Percentiles rank a stretch among this genome's conserved stretches.
Conservation (phyloP, 2,329 filamentous ascomycete genomes). For the Penicillium sp. region DNA sequence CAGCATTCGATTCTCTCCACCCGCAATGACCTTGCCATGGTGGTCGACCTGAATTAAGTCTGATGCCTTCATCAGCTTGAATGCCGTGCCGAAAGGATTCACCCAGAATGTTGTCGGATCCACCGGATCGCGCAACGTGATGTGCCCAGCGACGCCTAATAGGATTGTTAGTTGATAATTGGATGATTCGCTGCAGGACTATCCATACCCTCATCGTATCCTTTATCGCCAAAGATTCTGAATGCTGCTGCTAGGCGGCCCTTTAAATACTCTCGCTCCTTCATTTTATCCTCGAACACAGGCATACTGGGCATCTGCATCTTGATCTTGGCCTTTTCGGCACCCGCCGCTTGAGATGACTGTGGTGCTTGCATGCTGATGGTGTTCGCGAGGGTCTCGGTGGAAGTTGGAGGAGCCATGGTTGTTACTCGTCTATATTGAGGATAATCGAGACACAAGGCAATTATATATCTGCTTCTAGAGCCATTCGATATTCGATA, state of each 20-base stretch:
- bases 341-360: constrained; percentile 23
- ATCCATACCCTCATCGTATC: constrained; percentile 50
- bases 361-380: constrained; percentile 19
- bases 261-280: constrained; percentile 55
- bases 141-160: constrained; percentile 60
- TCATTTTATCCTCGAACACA: constrained; percentile 41
- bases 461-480: background rate
- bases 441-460: background rate
- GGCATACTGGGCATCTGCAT: constrained; percentile 34
- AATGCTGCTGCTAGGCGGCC: constrained; percentile 55
- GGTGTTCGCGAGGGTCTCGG: constrained; percentile 19
- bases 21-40: constrained; percentile 60
- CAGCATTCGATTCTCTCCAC: constrained; percentile 50
- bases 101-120: constrained; percentile 63
- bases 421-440: background rate
- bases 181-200: background rate
- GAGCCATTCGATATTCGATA: background rate
- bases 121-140: constrained; percentile 61
- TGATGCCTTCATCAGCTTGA: constrained; percentile 60
- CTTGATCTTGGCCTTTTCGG: constrained; percentile 31
- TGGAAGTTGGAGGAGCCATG: constrained; percentile 32
- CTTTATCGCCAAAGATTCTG: constrained; percentile 57
- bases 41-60: constrained; percentile 67
- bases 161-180: background rate
- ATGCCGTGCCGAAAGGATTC: constrained; percentile 63